These are phyloP conservation scores for Verticillium zaregamsianum DNA, from an alignment of 2,329 filamentous ascomycete species.

Conservation along the genomic window DNA sequence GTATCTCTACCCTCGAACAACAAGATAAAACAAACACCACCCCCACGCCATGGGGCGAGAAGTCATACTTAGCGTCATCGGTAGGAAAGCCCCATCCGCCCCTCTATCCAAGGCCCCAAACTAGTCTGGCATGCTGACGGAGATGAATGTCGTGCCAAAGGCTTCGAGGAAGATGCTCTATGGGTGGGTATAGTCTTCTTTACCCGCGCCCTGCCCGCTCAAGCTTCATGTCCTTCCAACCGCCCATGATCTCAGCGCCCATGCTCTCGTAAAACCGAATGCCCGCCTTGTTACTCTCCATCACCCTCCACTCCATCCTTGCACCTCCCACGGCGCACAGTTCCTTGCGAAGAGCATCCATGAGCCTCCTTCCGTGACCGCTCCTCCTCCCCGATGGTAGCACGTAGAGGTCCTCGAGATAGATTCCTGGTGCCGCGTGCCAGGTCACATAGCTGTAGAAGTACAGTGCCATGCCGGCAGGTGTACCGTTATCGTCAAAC, in stretches of 20 bases:
- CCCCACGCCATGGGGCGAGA: too few species aligned
- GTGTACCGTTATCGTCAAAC: neutral
- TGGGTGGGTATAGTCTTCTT: too few species aligned
- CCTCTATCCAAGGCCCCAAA: too few species aligned
- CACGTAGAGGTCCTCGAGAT: constrained; percentile 60
- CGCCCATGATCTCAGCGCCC: constrained; percentile 62
- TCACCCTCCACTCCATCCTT: constrained; percentile 82
- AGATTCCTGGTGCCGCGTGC: constrained; percentile 81
- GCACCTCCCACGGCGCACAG: constrained; percentile 67
- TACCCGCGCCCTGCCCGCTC: neutral
- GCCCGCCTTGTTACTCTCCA: constrained; percentile 90
- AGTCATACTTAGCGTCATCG: too few species aligned
- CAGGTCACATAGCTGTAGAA: constrained; percentile 97
- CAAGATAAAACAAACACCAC: too few species aligned
- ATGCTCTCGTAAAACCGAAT: constrained; percentile 79
- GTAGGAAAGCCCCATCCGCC: too few species aligned
- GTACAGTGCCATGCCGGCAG: constrained; percentile 73
- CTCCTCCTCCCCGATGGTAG: constrained; percentile 23
- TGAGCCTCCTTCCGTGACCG: constrained; percentile 67
- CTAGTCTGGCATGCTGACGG: too few species aligned
- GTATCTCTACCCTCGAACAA: too few species aligned
- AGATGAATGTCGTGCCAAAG: too few species aligned
- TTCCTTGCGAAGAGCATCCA: constrained; percentile 75
- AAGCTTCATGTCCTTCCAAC: constrained; percentile 44
- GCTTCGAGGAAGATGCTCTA: too few species aligned